These are phyloP conservation scores for Pythium aphanidermatum DNA, from an alignment of 352 stramenopile genomes.

Conservation along the genomic window DNA sequence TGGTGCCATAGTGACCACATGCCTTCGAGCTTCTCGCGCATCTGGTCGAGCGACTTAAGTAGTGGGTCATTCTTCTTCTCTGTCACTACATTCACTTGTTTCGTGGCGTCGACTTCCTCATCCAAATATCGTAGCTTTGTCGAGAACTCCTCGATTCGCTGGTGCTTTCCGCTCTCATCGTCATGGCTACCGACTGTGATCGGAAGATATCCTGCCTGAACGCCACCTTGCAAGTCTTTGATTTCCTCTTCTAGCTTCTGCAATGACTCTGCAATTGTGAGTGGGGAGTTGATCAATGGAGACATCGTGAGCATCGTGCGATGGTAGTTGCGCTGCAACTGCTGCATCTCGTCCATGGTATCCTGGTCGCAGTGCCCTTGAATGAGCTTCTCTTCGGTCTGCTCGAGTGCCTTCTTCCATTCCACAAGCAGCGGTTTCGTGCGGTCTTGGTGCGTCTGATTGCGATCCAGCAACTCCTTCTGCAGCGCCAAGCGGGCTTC, in stretches of 20 bases:
- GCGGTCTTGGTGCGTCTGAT: conserved; percentile 62
- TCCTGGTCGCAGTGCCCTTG: conserved; percentile 50
- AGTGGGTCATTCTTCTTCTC: conserved; percentile 77
- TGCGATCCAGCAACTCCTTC: conserved; percentile 62
- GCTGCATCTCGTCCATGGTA: conserved; percentile 49
- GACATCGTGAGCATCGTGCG: conserved; percentile 53
- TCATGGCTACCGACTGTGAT: conserved; percentile 8
- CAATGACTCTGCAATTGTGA: conserved; percentile 51
- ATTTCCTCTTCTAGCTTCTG: conserved; percentile 50
- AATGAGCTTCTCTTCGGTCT: conserved; percentile 57
- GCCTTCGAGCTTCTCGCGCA: conserved; percentile 62
- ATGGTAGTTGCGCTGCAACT: conserved; percentile 57
- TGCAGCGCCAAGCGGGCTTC: conserved; percentile 51
- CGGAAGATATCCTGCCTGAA: conserved; percentile 38
- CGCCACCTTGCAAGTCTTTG: conserved; percentile 47
- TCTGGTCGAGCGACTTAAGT: conserved; percentile 55
- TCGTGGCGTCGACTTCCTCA: conserved; percentile 59
- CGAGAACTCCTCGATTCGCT: conserved; percentile 36
- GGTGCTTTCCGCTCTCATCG: not conserved
- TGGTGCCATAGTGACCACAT: conserved; percentile 65
- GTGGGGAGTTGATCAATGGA: conserved; percentile 48
- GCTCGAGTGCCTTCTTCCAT: conserved; percentile 55
- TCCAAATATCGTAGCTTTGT: conserved; percentile 57
- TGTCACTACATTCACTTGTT: conserved; percentile 57
- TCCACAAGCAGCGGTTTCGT: conserved; percentile 60